Base-by-base conservation (phyloP, 202 grass and related monocot genomes). In the Schoenoplectus triqueter region DNA sequence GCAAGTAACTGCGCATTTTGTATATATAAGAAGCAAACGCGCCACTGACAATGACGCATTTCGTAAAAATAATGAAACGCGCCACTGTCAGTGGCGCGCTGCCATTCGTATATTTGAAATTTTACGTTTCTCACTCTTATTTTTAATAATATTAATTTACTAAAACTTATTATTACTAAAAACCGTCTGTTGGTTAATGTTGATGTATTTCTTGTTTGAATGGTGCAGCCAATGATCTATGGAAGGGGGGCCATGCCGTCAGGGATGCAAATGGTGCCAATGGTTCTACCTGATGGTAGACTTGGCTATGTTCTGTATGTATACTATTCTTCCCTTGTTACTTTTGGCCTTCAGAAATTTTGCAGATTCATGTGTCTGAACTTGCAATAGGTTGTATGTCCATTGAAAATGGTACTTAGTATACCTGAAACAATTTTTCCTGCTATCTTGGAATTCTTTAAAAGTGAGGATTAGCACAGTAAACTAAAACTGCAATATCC, bases 181-280 rank as follows among this genome's bases (percentile, higher is more conserved):
- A n/a, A n/a, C n/a, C n/a, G n/a, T 41, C 54, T 17, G 52, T 45
- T 60, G 31, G 55, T 73, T 44, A 5, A 66, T 82, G 17, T 51
- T 51, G 56, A 64, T 45, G 18, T 71, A 44, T 18, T 44, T 44
- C 50, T 10, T 66, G 3, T 82, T 31, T 31, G 31, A 31, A 31
- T 31, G 31, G 41, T 80, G 61, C 86, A 98, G 95, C 95, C 95
- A 17, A 91, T 98, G 93, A 98, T 98, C 22, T 95, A 98, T 87
- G 95, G 95, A 84, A 87, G 95, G 90, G 95, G 95, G 8, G 93
- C 93, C 45, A 91, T 91, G 75, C 95, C 95, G 2, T 84, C 93
- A 44, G 95, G 95, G 44, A 98, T 98, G 95, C 90, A 90, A 82
- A 95, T 98, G 95, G 95, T 98, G 44, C 93, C 95, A 0, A 98